Conservation (phyloP, 2,329 filamentous ascomycete genomes). For the Scedosporium boydii region DNA sequence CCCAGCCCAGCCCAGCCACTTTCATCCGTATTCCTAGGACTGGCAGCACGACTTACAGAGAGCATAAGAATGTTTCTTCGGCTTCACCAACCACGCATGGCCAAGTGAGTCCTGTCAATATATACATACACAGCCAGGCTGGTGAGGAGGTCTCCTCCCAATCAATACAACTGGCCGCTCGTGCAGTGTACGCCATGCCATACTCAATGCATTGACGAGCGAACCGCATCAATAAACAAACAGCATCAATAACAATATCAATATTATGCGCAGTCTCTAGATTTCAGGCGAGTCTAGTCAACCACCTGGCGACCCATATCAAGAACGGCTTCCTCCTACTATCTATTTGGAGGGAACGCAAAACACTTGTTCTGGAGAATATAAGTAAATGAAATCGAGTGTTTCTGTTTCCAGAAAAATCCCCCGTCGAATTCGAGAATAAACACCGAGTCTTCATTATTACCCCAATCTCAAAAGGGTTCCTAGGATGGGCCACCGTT, state of each 20-base stretch:
- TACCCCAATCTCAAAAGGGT: neutral
- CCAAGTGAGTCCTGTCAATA: neutral
- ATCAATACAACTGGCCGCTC: no score
- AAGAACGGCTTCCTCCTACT: neutral
- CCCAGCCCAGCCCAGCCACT: no score
- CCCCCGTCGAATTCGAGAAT: no score
- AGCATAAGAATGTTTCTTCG: neutral
- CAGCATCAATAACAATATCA: neutral
- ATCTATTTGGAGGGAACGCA: neutral
- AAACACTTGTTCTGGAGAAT: neutral
- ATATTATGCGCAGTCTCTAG: neutral
- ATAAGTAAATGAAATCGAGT: neutral
- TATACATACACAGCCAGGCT: neutral
- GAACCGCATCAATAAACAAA: neutral
- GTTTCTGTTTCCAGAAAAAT: no score
- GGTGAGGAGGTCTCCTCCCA: neutral
- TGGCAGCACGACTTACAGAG: neutral
- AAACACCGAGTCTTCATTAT: neutral
- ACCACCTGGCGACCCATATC: neutral
- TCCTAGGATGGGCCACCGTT: neutral
- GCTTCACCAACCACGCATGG: neutral
- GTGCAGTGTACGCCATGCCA: neutral
- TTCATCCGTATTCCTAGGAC: neutral
- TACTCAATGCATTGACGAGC: no score
- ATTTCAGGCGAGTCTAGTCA: neutral